Conservation (phyloP, 2,329 filamentous ascomycete species). For the Pestalotiopsis fici region DNA sequence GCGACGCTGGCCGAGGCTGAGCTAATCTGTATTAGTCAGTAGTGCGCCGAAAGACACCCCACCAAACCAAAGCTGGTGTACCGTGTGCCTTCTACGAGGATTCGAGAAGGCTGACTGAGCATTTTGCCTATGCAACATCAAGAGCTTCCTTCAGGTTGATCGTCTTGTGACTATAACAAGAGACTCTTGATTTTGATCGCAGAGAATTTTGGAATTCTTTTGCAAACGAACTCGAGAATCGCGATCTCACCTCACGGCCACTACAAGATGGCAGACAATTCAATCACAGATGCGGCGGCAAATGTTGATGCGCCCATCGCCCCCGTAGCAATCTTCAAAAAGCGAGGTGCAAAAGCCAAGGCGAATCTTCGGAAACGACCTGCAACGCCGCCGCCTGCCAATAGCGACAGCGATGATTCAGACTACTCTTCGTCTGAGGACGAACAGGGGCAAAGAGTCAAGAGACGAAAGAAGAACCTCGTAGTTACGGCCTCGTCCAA, state of each 20-base stretch:
- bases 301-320: constrained; percentile 32
- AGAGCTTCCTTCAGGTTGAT: neutral
- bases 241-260: too few species aligned
- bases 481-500: constrained; percentile 67
- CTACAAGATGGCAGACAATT: constrained; percentile 12
- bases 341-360: constrained; percentile 75
- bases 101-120: neutral
- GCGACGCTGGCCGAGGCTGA: neutral
- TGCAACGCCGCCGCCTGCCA: constrained; percentile 72
- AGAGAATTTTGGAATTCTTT: neutral
- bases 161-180: neutral
- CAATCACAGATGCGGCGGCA: constrained; percentile 17
- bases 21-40: neutral
- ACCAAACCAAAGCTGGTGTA: neutral
- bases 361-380: constrained; percentile 79
- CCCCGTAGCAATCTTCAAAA: constrained; percentile 78
- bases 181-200: neutral
- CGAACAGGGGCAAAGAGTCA: constrained; percentile 74
- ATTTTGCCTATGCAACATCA: neutral
- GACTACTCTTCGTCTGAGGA: constrained; percentile 76
- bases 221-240: neutral
- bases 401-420: constrained; percentile 55
- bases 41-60: neutral
- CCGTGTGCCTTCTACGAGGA: neutral
- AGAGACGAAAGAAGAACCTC: constrained; percentile 73